phyloP scores from a whole-genome alignment of 208 protist species.

The Acanthamoeba quina region DNA sequence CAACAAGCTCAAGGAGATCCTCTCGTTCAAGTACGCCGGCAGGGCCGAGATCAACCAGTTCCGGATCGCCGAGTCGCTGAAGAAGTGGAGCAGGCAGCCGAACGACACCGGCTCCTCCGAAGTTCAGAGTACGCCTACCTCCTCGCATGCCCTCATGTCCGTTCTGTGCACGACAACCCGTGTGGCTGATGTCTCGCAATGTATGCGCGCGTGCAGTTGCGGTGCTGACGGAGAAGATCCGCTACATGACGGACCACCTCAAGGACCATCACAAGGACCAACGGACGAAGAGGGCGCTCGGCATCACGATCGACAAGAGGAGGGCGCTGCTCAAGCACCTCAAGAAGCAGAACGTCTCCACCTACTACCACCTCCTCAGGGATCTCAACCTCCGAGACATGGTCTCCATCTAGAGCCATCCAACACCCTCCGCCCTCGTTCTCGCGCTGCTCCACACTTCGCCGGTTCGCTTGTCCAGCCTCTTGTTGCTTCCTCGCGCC shows the following conservation, averaged over 20 bases:
- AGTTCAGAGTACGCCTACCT: conserved; percentile 53
- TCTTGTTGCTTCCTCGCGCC: too few relatives aligned
- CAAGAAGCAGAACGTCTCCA: conserved; percentile 59
- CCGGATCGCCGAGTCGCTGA: background rate
- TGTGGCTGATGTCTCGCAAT: too few relatives aligned
- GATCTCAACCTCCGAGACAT: conserved; percentile 51
- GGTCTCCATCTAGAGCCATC: background rate
- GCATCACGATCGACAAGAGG: conserved; percentile 37
- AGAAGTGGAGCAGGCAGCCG: background rate
- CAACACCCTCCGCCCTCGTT: too few relatives aligned
- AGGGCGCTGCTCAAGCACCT: conserved; percentile 65
- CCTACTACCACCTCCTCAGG: conserved; percentile 46
- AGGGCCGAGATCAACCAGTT: conserved; percentile 34
- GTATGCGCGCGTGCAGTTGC: background rate
- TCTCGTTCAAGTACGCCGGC: conserved; percentile 51
- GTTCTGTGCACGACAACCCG: background rate
- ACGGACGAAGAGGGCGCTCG: conserved; percentile 23
- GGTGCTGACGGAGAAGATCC: conserved; percentile 58
- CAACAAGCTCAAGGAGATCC: conserved; percentile 59
- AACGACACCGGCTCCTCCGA: conserved; percentile 73
- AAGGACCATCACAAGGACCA: conserved; percentile 55
- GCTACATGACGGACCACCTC: conserved; percentile 44
- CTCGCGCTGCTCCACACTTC: too few relatives aligned
- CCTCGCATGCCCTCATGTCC: too few relatives aligned
- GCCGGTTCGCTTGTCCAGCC: too few relatives aligned